Evolutionary conservation across 140 eudicot genomes (phyloP).

Genomic region (Oenanthe javanica): DNA sequence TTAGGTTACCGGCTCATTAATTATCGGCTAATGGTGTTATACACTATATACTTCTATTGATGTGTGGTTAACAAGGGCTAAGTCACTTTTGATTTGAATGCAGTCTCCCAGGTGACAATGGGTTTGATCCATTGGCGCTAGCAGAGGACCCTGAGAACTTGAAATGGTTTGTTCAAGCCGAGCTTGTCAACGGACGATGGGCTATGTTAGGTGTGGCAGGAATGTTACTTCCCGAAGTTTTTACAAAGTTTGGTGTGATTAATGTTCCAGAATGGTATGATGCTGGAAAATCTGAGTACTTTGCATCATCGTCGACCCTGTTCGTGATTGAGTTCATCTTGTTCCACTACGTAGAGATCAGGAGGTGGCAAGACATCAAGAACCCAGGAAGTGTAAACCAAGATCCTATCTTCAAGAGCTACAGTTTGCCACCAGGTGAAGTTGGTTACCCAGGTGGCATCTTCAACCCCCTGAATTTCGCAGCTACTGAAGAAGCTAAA

Average conservation of each 20-base stretch:
- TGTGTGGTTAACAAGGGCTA: not conserved
- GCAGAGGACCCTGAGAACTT: conserved; percentile 95
- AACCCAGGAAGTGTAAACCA: conserved; percentile 93
- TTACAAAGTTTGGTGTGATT: conserved; percentile 59
- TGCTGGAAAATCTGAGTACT: conserved; percentile 73
- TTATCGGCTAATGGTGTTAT: too few relatives aligned
- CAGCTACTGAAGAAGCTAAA: conserved; percentile 77
- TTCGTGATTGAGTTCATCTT: conserved; percentile 88
- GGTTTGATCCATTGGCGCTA: conserved; percentile 80
- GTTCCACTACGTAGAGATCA: conserved; percentile 89
- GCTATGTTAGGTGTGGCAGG: conserved; percentile 96
- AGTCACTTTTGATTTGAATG: conserved; percentile 4
- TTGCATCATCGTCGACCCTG: conserved; percentile 85
- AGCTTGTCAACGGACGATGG: conserved; percentile 88
- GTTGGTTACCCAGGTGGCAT: conserved; percentile 94
- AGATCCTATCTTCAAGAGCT: conserved; percentile 87
- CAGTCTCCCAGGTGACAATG: conserved; percentile 96
- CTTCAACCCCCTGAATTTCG: conserved; percentile 83
- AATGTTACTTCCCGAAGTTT: conserved; percentile 80
- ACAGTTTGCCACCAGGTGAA: conserved; percentile 84
- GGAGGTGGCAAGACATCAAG: conserved; percentile 98
- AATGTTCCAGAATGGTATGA: conserved; percentile 79
- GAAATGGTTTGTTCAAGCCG: conserved; percentile 85
- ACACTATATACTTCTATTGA: too few relatives aligned
- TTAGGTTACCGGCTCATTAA: too few relatives aligned